Base-by-base conservation (phyloP, 2,329 filamentous ascomycete species). In the Fusarium sp. region DNA sequence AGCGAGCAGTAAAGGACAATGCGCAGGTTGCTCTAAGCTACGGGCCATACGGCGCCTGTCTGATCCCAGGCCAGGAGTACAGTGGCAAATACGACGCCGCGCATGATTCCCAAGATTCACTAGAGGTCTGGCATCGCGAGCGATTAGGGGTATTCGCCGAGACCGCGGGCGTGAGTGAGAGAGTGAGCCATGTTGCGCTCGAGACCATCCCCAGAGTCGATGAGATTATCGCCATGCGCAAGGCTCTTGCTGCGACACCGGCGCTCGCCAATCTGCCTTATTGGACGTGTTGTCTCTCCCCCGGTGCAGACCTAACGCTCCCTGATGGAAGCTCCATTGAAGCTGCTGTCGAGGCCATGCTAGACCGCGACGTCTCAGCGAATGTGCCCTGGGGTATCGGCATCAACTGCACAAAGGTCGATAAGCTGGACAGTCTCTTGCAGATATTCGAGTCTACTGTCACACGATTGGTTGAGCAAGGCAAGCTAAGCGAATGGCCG, bases 331-430 rank as follows among this genome's bases (percentile, higher is more conserved):
- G 80, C 66, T 77, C 75, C 3, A 79, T 79, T 3, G 76, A 78
- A 23, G 67, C 75, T 6, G 77, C 79, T 7, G 74, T 82, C 15
- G 66, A 73, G 12, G 77, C 79, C 7, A 83, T 85, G 82, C 74
- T 86, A 3, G 76, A 78, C 37, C 73, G 68, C 0, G 52, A 60
- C 1, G 23, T 76, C 6, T 73, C 74, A 1, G 13, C 51, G 1
- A 71, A 66, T 6, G 65, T 78, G 4, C 90, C 90, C 0, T 90
- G 87, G 86, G 90, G 87, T 0, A 83, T 93, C 27, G 90, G 91
- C 2, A 86, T 92, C 73, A 92, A 92, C 78, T 92, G 90, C 77
- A 92, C 86, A 39, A 92, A 91, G 76, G 85, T 92, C 36, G 83
- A 86, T 52, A 90, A 91, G 76, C 81, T 93, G 31, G 84, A 86